Evolutionary conservation across 1,284 basidiomycete species (phyloP), one percentile per base, ranked within the genome.

Genomic region (Phylloporus gajari): DNA sequence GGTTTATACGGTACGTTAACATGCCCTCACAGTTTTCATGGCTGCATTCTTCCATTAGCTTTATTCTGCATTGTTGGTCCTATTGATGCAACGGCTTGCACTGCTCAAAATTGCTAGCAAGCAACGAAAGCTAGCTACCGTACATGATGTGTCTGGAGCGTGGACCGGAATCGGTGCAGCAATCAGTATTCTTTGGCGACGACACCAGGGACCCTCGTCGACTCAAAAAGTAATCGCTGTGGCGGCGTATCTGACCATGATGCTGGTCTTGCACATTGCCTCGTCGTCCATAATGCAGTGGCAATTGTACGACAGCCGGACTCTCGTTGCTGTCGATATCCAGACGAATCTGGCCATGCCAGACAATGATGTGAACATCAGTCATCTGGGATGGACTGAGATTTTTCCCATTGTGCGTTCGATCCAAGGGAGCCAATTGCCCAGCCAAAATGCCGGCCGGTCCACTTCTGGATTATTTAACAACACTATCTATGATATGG

Each of bases 261-360:
- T 78, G 25, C 61, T 71, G 2, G 60, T 61, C 11, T 30, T 78
- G 8, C 76, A 80, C 53, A 73, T 80, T 23, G 27, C 72, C 32
- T 79, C 78, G 0, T 70, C 79, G 0, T 75, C 79, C 2, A 40
- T 80, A 59, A 67, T 80, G 8, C 69, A 75, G 63, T 78, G 77
- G 1, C 65, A 80, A 51, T 23, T 56, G 3, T 76, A 75, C 63
- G n/a, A n/a, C n/a, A n/a, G n/a, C 40, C 69, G 21, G 62, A 62
- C 35, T 23, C 4, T 25, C 11, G 21, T 35, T 11, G 21, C 17
- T 3, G 8, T 67, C 23, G 25, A 19, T 27, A 30, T 8, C 8
- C 35, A 15, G 4, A 64, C 44, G 30, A 3, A 64, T 23, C 7
- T 64, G 44, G 15, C 42, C 19, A 46, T 32, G 42, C 62, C 40